Base-by-base conservation (phyloP, 768 basidiomycete genomes). In the Leccinum uliginosum region DNA sequence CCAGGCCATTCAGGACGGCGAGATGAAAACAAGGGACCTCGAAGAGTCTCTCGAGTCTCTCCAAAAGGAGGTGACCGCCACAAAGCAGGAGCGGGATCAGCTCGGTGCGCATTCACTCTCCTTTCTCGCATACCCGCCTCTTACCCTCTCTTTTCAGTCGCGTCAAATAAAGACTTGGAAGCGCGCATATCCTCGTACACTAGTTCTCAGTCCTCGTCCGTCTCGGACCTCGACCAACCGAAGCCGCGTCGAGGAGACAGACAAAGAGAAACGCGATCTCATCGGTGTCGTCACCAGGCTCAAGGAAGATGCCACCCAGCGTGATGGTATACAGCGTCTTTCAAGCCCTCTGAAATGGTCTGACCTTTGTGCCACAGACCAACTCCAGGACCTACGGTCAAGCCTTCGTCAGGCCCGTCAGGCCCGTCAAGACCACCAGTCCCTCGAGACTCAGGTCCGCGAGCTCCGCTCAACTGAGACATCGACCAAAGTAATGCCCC, bases 241-340 rank as follows among this genome's bases (percentile, higher is more conserved):
- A 61, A 79, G 73, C 54, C 82, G 83, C 38, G 73, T 88, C 4
- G 85, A 91, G 21, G 89, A 91, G 58, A 80, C 81, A 1, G 92
- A 97, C 61, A 80, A 89, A 53, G 95, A 97, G 77, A 97, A 97
- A 73, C 84, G 93, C 32, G 92, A 95, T 60, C 80, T 97, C 48
- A 78, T 95, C 44, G 83, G 82, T 27, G 88, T 93, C 45, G 83
- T 94, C 4, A 93, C 89, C 69, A 81, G 90, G 53, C 73, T 93
- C 59, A 89, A 92, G 69, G 84, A 90, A 64, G 89, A 94, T 58
- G 77, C 79, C 43, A 66, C 79, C 8, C 83, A 88, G 65, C 83
- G 87, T 53, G 89, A 93, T 59, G 89, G 93, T 93, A 54, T 54
- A 79, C 65, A 17, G 12, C 21, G 51, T 48, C 29, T 58, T 32